Conservation (phyloP, 2,329 filamentous ascomycete genomes). For the Aspergillus uvarum region DNA sequence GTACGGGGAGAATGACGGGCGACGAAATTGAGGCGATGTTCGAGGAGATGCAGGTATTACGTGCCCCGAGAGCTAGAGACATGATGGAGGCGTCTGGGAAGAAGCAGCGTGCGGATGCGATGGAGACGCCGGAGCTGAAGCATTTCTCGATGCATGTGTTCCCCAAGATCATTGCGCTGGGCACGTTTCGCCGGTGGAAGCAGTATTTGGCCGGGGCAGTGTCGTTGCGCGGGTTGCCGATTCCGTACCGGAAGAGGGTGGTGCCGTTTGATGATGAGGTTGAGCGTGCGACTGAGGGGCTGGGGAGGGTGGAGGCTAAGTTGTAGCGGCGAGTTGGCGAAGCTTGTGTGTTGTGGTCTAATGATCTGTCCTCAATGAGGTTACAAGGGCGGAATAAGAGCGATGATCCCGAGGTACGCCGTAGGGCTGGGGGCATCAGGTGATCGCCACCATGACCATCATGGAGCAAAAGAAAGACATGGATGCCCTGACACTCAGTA, state of each 20-base stretch:
- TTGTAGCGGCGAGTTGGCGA: background rate
- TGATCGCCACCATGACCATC: background rate
- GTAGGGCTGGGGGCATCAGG: background rate
- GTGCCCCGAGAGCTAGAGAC: background rate
- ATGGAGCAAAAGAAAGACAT: background rate
- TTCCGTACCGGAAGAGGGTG: too few species aligned
- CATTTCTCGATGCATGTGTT: slow-evolving; percentile 6
- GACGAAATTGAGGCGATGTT: slow-evolving; percentile 10
- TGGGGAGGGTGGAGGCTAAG: background rate
- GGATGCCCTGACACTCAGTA: background rate
- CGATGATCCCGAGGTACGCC: background rate
- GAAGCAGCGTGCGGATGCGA: slow-evolving; percentile 9
- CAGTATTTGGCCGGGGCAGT: too few species aligned
- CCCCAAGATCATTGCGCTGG: too few species aligned
- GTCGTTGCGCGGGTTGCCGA: too few species aligned
- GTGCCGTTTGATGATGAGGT: too few species aligned
- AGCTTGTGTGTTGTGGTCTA: too few species aligned
- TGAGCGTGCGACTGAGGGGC: background rate
- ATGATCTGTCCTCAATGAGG: background rate
- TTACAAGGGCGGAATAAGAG: background rate
- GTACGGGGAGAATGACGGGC: background rate
- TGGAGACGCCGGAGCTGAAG: slow-evolving; percentile 13
- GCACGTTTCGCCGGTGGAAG: too few species aligned
- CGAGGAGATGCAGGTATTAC: slow-evolving; percentile 4
- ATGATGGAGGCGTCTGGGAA: background rate